Conservation (phyloP, 78 protist genomes). For the Bodo saltans region DNA sequence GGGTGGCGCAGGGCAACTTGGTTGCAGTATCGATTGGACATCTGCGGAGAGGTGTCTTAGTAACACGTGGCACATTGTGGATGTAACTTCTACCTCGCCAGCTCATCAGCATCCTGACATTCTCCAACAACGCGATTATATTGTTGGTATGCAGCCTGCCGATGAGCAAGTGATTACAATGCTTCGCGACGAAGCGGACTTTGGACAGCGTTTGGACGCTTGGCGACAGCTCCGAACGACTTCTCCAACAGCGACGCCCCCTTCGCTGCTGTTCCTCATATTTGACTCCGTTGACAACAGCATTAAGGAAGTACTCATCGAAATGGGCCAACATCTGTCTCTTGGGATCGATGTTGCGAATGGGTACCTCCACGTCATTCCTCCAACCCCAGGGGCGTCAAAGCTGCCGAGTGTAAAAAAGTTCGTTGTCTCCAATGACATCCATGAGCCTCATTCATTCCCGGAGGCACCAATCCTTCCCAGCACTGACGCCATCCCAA, state of each 20-base stretch:
- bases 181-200: conserved; percentile 5
- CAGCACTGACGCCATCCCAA: too few relatives aligned
- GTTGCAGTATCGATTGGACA: conserved; percentile 30
- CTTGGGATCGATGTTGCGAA: conserved; percentile 28
- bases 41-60: conserved; percentile 3
- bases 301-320: conserved; percentile 18
- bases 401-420: not conserved
- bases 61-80: conserved; percentile 28
- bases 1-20: conserved; percentile 33
- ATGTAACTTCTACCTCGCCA: not conserved
- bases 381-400: not conserved
- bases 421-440: not conserved
- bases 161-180: not conserved
- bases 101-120: not conserved
- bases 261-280: not conserved
- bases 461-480: too few relatives aligned
- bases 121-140: not conserved
- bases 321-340: not conserved
- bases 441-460: too few relatives aligned
- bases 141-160: conserved; percentile 18
- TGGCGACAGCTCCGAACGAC: not conserved
- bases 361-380: conserved; percentile 25
- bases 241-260: not conserved
- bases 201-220: not conserved
- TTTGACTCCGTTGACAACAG: conserved; percentile 15